These are phyloP conservation scores for Tulasnella sp. DNA, from an alignment of 768 basidiomycete genomes.

Conservation along the genomic window DNA sequence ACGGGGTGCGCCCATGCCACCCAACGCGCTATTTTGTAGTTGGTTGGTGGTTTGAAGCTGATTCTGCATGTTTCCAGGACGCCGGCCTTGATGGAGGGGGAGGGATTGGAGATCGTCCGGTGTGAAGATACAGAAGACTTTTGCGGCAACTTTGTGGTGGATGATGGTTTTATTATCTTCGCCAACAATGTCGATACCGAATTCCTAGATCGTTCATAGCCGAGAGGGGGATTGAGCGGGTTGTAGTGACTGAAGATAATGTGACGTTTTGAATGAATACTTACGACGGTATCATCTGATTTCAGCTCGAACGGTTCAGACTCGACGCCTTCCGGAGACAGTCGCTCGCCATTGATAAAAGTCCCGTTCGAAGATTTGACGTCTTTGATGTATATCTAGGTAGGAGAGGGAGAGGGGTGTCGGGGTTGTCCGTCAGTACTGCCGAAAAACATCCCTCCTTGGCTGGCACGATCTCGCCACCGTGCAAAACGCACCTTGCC, in stretches of 20 bases:
- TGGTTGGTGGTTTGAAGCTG: slow-evolving; percentile 3
- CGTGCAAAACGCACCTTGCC: slow-evolving; percentile 54
- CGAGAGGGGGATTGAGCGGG: not conserved
- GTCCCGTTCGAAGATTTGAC: slow-evolving; percentile 98
- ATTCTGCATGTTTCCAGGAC: slow-evolving; percentile 42
- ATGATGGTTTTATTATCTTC: slow-evolving; percentile 98
- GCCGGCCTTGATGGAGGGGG: slow-evolving; percentile 34
- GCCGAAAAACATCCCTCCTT: too few species aligned
- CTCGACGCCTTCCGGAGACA: slow-evolving; percentile 81
- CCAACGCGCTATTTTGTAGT: slow-evolving; percentile 40
- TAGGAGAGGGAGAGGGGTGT: not conserved
- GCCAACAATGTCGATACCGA: slow-evolving; percentile 96
- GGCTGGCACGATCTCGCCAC: too few species aligned
- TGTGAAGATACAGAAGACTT: slow-evolving; percentile 77
- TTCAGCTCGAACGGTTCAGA: slow-evolving; percentile 90
- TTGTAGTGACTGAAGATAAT: too few species aligned
- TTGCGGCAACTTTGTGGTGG: slow-evolving; percentile 96
- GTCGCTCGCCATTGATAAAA: slow-evolving; percentile 91
- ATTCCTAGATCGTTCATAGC: too few species aligned
- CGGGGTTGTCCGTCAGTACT: not conserved
- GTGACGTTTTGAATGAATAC: slow-evolving; percentile 27
- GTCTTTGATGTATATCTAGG: slow-evolving; percentile 92
- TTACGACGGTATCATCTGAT: slow-evolving; percentile 88
- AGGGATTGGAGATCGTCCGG: slow-evolving; percentile 56
- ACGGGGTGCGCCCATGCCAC: slow-evolving; percentile 51